Evolutionary conservation across 768 basidiomycete genomes (phyloP), one percentile per base, ranked within the genome.

Genomic region (Amylocystis lapponica): DNA sequence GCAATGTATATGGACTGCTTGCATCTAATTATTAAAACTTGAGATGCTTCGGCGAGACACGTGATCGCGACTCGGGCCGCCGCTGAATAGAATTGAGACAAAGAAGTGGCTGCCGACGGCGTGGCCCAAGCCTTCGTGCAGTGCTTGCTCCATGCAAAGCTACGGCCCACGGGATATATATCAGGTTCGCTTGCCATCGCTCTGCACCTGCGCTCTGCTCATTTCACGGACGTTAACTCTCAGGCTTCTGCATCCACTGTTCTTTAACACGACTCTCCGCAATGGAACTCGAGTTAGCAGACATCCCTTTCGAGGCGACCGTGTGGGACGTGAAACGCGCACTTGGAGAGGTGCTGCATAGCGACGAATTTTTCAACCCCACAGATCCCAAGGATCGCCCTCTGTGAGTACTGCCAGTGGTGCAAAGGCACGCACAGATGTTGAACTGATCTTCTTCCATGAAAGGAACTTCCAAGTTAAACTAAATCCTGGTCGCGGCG

Each of bases 391-490:
- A 53, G 22, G 43, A 49, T 1, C 46, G 59, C 5, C 54, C 50
- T 3, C 41, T 53, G 56, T 60, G 34, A 44, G 56, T 54, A 2
- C 1, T 2, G 26, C 17, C 14, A 19, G 25, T 35, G 20, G 23
- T 14, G 22, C 38, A 25, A 7, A 26, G 10, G 23, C 12, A 20
- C 8, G 27, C 26, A 6, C 17, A 16, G 14, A 9, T 3, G 2
- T 5, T 14, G 23, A 22, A 39, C 25, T 20, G 17, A 11, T 25
- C 4, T 13, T 11, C 22, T 32, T 4, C 41, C 46, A 20, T 12
- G 31, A 9, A 66, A 59, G 83, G 27, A 88, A 89, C 48, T 89
- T 88, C 61, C 51, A 63, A 32, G 74, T 89, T 41, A 54, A 38
- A 14, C 64, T 88, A n/a, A 72, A 78, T 38, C 54, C 62, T 40